phyloP scores from a whole-genome alignment of 2,329 filamentous ascomycete species.

The Nemania abortiva region DNA sequence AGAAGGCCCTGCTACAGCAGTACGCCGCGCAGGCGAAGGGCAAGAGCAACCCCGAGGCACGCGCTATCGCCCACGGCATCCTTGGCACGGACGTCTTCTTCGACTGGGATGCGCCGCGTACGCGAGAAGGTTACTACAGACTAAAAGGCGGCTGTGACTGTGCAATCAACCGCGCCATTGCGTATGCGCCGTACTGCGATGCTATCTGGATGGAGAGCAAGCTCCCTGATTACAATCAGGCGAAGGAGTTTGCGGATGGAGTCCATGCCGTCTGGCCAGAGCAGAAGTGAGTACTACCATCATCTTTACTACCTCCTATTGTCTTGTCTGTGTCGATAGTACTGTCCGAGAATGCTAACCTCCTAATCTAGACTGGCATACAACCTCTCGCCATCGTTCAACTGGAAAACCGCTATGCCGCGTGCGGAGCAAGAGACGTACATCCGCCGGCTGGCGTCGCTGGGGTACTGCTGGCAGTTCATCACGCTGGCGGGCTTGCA shows the following conservation, averaged over 20 bases:
- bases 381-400: slow-evolving; percentile 98
- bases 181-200: slow-evolving; percentile 93
- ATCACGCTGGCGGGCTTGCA: slow-evolving; percentile 98
- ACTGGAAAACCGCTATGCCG: slow-evolving; percentile 98
- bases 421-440: slow-evolving; percentile 95
- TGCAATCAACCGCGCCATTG: slow-evolving; percentile 88
- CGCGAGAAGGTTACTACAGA: slow-evolving; percentile 94
- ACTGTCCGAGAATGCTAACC: slow-evolving; percentile 1
- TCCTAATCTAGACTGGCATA: slow-evolving; percentile 79
- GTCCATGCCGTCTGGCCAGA: slow-evolving; percentile 96
- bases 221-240: slow-evolving; percentile 90
- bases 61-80: slow-evolving; percentile 80
- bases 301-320: background rate
- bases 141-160: slow-evolving; percentile 92
- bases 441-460: slow-evolving; percentile 84
- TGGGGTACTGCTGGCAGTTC: slow-evolving; percentile 99
- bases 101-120: slow-evolving; percentile 94
- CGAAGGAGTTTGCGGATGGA: slow-evolving; percentile 90
- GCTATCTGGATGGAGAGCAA: slow-evolving; percentile 99
- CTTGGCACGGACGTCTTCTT: slow-evolving; percentile 87
- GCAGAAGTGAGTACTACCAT: slow-evolving; percentile 78
- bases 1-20: slow-evolving; percentile 72
- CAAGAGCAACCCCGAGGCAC: slow-evolving; percentile 86
- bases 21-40: slow-evolving; percentile 79
- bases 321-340: background rate